These are phyloP conservation scores for Cercospora beticola DNA, from an alignment of 2,329 filamentous ascomycete species.

Conservation along the genomic window DNA sequence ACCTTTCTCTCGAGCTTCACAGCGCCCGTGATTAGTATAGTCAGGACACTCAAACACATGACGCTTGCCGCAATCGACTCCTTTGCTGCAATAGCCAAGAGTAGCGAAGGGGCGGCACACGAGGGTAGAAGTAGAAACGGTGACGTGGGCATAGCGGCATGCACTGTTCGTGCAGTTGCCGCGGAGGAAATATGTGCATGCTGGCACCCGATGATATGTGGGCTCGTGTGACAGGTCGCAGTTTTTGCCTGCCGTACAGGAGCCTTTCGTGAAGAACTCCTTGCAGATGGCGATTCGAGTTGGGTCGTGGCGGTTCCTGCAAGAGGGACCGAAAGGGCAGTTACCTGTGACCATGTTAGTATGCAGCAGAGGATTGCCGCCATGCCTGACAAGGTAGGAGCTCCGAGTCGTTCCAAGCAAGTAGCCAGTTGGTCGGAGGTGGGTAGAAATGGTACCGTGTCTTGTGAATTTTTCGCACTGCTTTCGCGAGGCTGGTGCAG, in stretches of 20 bases:
- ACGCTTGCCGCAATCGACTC: constrained; percentile 71
- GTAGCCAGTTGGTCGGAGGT: constrained; percentile 13
- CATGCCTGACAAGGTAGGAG: constrained; percentile 17
- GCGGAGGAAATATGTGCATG: constrained; percentile 85
- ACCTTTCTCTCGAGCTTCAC: constrained; percentile 61
- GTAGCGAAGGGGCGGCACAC: constrained; percentile 84
- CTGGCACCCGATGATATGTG: constrained; percentile 77
- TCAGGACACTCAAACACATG: constrained; percentile 88
- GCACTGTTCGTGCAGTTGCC: constrained; percentile 84
- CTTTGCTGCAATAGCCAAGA: constrained; percentile 85
- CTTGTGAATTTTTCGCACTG: constrained; percentile 39
- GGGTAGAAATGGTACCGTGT: constrained; percentile 33
- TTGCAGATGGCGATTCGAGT: constrained; percentile 88
- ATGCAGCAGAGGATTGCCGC: constrained; percentile 24
- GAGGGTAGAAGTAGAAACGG: constrained; percentile 70
- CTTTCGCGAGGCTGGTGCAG: constrained; percentile 18
- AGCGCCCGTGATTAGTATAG: constrained; percentile 86
- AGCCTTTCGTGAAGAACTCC: constrained; percentile 75
- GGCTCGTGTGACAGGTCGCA: constrained; percentile 92
- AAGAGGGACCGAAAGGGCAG: constrained; percentile 77
- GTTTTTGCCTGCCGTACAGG: constrained; percentile 71
- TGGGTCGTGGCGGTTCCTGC: constrained; percentile 80
- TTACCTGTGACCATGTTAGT: constrained; percentile 60
- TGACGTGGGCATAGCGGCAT: constrained; percentile 84
- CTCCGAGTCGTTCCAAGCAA: constrained; percentile 4